Base-by-base conservation (phyloP, 208 protist species). In the Acanthamoeba triangularis region DNA sequence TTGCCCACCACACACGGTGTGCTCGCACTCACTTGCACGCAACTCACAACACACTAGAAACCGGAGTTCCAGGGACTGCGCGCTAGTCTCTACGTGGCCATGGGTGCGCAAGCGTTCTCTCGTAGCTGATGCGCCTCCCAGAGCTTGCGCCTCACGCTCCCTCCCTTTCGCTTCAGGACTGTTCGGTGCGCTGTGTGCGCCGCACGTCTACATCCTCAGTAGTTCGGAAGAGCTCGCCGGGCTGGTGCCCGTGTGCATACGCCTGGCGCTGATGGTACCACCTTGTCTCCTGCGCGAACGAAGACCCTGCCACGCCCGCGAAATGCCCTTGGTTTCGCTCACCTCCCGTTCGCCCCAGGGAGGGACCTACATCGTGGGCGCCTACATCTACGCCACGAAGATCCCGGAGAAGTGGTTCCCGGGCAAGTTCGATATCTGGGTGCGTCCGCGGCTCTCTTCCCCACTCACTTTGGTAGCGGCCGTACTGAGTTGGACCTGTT, bases 341-440 rank as follows among this genome's bases (percentile, higher is more conserved):
- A 47, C 30, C 67, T 25, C 49, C 13, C 10, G 13, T 63, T 41
- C n/a, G n/a, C 10, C 8, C 37, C 7, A 82, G 82, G 88, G 88
- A 16, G 88, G 28, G 30, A 93, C 88, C 25, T 93, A 93, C 67
- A 93, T 93, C n/a, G 88, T 69, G 35, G 88, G 88, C 16, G 88
- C 88, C 61, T 80, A 61, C 67, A 93, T 93, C 54, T 93, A 93
- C 25, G 88, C 88, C 61, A 80, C 88, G 3, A 93, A 93, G 88
- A 80, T 93, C 20, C 88, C 88, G 0, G 88, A 93, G 44, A 93
- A 93, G 67, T 93, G 49, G 37, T 72, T 80, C 59, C 88, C 88
- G n/a, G 88, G 88, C 65, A 47, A 78, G 61, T 93, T 93, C 61
- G 88, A 93, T 10, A 47, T 67, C 52, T 90, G 84, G 84, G 84